Evolutionary conservation across 2,329 filamentous ascomycete species (phyloP).

Genomic region (Pyrenophora graminea): DNA sequence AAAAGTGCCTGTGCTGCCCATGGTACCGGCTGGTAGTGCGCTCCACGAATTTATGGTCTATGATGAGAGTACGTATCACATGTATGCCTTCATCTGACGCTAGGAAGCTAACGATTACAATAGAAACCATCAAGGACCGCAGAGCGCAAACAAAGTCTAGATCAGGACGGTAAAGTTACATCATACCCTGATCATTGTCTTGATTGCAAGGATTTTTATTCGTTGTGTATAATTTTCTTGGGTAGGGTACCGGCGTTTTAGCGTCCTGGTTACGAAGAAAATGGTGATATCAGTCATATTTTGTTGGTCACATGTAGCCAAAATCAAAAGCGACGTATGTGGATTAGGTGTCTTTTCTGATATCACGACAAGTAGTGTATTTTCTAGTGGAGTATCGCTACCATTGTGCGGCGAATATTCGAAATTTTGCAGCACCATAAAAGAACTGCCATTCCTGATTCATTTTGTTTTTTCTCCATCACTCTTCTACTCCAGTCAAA

Average conservation of each 20-base stretch:
- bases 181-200: neutral
- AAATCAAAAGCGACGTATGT: too few species aligned
- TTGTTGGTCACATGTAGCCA: too few species aligned
- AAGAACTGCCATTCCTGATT: too few species aligned
- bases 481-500: too few species aligned
- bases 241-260: conserved; percentile 22
- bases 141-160: conserved; percentile 38
- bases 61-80: conserved; percentile 66
- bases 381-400: too few species aligned
- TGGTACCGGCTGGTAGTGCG: conserved; percentile 87
- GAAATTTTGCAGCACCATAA: too few species aligned
- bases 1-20: conserved; percentile 92
- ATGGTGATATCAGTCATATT: too few species aligned
- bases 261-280: too few species aligned
- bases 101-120: conserved; percentile 8
- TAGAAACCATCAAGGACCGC: conserved; percentile 32
- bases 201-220: conserved; percentile 15
- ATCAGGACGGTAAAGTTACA: conserved; percentile 30
- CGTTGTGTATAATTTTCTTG: conserved; percentile 24
- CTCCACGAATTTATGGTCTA: conserved; percentile 93
- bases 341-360: too few species aligned
- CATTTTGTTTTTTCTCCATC: too few species aligned
- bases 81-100: neutral
- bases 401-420: too few species aligned
- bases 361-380: too few species aligned